phyloP scores from a whole-genome alignment of 2,329 filamentous ascomycete genomes.

The Hirsutella rhossiliensis region DNA sequence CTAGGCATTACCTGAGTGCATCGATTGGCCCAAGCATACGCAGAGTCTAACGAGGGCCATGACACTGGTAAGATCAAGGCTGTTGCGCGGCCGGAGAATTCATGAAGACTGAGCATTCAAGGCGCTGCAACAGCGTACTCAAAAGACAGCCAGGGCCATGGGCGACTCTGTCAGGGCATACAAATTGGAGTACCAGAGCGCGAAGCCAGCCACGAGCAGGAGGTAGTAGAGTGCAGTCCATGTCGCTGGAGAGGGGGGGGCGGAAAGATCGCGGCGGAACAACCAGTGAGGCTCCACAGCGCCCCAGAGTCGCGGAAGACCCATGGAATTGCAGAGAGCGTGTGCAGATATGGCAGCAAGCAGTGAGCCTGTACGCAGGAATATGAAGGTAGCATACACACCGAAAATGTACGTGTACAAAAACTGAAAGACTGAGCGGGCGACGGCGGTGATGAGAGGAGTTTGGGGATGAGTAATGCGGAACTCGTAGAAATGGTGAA shows the following conservation, averaged over 20 bases:
- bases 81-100: too few species aligned
- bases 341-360: constrained; percentile 66
- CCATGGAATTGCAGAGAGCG: constrained; percentile 86
- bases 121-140: neutral
- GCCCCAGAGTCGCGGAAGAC: constrained; percentile 78
- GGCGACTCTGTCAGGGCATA: constrained; percentile 55
- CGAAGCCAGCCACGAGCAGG: constrained; percentile 59
- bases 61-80: too few species aligned
- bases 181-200: constrained; percentile 58
- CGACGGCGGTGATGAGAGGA: constrained; percentile 47
- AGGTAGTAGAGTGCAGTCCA: constrained; percentile 77
- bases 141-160: constrained; percentile 17
- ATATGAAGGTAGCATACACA: constrained; percentile 84
- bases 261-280: neutral
- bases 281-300: constrained; percentile 45
- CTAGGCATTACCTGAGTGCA: neutral
- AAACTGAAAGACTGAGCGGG: constrained; percentile 73
- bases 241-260: constrained; percentile 10
- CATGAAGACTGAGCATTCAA: neutral
- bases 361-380: constrained; percentile 72
- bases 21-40: neutral
- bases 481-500: constrained; percentile 96
- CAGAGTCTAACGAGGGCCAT: too few species aligned
- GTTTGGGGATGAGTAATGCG: constrained; percentile 65
- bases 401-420: constrained; percentile 88